Base-by-base conservation (phyloP, 2,329 filamentous ascomycete species). In the Aspergillus viridinutans region DNA sequence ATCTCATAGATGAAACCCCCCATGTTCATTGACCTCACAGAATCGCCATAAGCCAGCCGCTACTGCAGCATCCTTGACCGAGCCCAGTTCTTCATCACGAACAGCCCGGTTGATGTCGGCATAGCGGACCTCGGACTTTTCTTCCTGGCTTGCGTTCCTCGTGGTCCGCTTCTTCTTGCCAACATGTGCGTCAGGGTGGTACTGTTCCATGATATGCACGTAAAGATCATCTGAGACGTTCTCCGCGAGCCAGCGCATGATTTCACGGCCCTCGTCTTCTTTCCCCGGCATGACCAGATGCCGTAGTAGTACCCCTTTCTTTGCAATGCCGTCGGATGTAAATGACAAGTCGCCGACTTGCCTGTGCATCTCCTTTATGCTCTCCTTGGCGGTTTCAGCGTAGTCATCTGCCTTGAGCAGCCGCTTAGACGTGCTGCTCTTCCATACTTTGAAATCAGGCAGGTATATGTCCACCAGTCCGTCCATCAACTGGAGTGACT, bases 161-260 rank as follows among this genome's bases (percentile, higher is more conserved):
- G 17, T 54, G 17, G 63, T 69, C 12, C 57, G 66, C 64, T 76
- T 84, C 54, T 79, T 76, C 76, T 91, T 93, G 3, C 90, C 90
- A 0, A 95, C 90, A 71, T 95, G 86, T 0, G 89, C 90, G 61
- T 89, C 84, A 0, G 90, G 90, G 60, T 85, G 86, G 68, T 94
- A 94, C 74, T 95, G 90, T 73, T 95, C 90, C 90, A 94, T 94
- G 62, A 95, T 87, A 69, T 95, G 88, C 58, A 94, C 83, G 72
- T 92, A 93, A 47, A 89, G 80, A 71, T 94, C 90, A 55, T 78
- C 81, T 3, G 88, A 90, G 2, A 95, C 81, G 53, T 91, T 83
- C 28, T 82, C 78, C 0, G 89, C 90, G 17, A 95, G 77, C 80
- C 90, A 95, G 59, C 77, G 80, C 79, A 95, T 88, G 58, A 95